A percentile compares a stretch with the other conserved stretches of the same genome.
Conservation (phyloP, 2,329 filamentous ascomycete genomes). For the Aureobasidium lini region DNA sequence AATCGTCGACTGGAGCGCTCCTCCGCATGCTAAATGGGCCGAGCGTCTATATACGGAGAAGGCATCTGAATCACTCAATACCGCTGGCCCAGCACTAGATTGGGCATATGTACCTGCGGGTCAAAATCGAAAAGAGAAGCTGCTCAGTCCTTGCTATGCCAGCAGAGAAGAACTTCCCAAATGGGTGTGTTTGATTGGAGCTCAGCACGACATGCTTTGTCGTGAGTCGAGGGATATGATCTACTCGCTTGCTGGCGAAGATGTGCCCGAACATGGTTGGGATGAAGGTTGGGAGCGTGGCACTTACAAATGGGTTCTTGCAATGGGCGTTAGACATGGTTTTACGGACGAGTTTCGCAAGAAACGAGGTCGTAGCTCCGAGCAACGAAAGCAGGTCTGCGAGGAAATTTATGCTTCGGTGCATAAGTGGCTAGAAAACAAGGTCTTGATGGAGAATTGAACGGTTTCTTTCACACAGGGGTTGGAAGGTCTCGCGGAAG, state of each 20-base stretch:
- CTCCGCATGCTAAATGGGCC: not conserved
- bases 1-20: not conserved
- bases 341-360: not conserved
- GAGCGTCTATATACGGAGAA: not conserved
- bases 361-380: not conserved
- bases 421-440: not conserved
- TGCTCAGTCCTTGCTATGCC: conserved; percentile 3
- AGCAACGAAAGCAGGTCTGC: not conserved
- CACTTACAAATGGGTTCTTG: not conserved
- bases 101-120: not conserved
- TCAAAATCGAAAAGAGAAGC: not conserved
- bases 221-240: conserved; percentile 4
- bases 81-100: not conserved
- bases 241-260: not conserved
- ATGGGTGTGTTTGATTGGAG: conserved; percentile 1
- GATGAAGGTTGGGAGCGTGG: not conserved
- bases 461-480: too few species aligned
- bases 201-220: conserved; percentile 4
- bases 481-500: too few species aligned
- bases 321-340: not conserved
- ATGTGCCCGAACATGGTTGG: not conserved
- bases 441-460: not conserved
- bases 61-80: not conserved
- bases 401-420: not conserved
- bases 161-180: not conserved